phyloP scores from a whole-genome alignment of 1,139 yeast species.

The Trichomonascaceae sp. region DNA sequence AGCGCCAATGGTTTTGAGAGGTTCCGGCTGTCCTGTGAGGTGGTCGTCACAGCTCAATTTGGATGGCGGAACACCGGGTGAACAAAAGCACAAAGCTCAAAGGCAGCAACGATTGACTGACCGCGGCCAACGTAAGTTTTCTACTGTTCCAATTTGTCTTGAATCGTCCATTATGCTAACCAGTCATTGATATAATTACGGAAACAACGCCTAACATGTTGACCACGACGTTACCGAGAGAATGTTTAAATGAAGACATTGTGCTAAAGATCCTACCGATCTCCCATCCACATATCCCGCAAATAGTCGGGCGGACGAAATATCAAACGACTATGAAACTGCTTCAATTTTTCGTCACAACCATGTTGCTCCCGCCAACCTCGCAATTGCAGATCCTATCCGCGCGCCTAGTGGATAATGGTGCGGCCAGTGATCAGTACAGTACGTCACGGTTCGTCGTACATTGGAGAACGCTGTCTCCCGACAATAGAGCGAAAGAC shows the following conservation, averaged over 20 bases:
- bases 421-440: not conserved
- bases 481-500: constrained; percentile 2
- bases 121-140: too few species aligned
- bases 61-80: too few species aligned
- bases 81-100: too few species aligned
- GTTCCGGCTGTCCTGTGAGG: too few species aligned
- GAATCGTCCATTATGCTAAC: constrained; percentile 1
- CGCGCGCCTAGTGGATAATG: constrained; percentile 7
- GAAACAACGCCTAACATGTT: constrained; percentile 45
- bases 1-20: too few species aligned
- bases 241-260: constrained; percentile 37
- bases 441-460: constrained; percentile 10
- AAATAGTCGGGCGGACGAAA: constrained; percentile 44
- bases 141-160: too few species aligned
- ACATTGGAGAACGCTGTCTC: constrained; percentile 15
- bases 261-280: constrained; percentile 53
- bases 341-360: constrained; percentile 17
- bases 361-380: constrained; percentile 19
- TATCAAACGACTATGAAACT: constrained; percentile 35
- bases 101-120: too few species aligned
- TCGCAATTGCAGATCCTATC: constrained; percentile 15
- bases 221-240: constrained; percentile 36
- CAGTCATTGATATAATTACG: constrained; percentile 39
- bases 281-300: constrained; percentile 46
- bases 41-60: too few species aligned